Percentiles rank a stretch among this genome's conserved stretches.
Evolutionary conservation across 331 rosid species (phyloP).

Genomic region (Pyrus hybrid): DNA sequence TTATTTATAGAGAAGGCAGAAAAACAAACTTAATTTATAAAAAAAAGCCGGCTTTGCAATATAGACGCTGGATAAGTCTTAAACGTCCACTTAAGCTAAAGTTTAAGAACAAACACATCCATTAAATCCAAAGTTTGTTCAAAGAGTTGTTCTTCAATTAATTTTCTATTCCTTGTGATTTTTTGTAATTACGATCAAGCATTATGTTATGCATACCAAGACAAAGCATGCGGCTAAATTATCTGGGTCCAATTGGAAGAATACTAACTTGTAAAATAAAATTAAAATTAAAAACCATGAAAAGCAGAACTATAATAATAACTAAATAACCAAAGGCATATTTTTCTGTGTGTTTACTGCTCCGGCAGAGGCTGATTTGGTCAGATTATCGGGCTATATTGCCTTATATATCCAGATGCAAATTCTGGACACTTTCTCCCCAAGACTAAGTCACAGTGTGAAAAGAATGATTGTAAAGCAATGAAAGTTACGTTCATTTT

Average conservation of each 20-base stretch:
- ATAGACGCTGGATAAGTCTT: neutral
- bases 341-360: neutral
- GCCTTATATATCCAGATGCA: neutral
- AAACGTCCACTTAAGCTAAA: too few relatives aligned
- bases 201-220: neutral
- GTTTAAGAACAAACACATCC: too few relatives aligned
- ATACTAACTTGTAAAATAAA: neutral
- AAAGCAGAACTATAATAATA: neutral
- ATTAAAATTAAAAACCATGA: neutral
- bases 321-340: neutral
- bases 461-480: neutral
- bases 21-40: neutral
- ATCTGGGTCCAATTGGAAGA: neutral
- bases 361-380: conserved; percentile 6
- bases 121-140: too few relatives aligned
- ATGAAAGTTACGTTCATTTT: neutral
- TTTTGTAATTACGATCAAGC: too few relatives aligned
- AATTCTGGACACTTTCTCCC: neutral
- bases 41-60: neutral
- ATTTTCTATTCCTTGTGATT: too few relatives aligned
- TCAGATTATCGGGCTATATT: neutral
- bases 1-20: neutral
- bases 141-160: too few relatives aligned
- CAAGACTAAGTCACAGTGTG: neutral
- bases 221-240: neutral